These are phyloP conservation scores for Aegilops bicornis DNA, from an alignment of 176 grass and related monocot species.

Conservation along the genomic window DNA sequence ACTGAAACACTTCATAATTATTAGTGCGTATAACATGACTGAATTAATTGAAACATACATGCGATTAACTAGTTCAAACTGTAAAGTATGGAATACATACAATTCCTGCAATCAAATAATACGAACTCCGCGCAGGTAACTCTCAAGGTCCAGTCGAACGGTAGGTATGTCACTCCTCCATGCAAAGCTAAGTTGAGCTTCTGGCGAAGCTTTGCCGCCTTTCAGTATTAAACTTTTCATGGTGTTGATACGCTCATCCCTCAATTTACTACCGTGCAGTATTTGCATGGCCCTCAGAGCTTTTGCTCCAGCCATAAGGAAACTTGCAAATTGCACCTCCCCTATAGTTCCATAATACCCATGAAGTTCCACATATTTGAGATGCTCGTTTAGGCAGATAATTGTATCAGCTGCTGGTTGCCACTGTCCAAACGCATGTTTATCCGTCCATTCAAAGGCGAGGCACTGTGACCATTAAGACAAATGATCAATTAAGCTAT, in stretches of 20 bases:
- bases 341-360: neutral
- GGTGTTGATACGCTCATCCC: neutral
- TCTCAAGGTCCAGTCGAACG: too few relatives aligned
- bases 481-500: too few relatives aligned
- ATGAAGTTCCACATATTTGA: neutral
- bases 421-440: neutral
- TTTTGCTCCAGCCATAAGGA: conserved; percentile 5
- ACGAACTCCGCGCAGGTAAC: too few relatives aligned
- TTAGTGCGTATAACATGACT: too few relatives aligned
- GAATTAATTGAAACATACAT: too few relatives aligned
- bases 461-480: too few relatives aligned
- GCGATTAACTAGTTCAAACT: too few relatives aligned
- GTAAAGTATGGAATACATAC: too few relatives aligned
- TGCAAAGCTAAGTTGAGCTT: neutral
- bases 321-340: neutral
- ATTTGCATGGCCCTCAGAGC: neutral
- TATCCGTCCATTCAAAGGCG: neutral
- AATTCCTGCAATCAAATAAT: too few relatives aligned
- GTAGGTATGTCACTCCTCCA: neutral
- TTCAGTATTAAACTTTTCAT: neutral
- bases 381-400: neutral
- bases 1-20: too few relatives aligned
- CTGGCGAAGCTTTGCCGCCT: neutral
- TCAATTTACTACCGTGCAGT: neutral
- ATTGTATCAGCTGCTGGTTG: neutral